These are phyloP conservation scores for Trichoderma asperellum DNA, from an alignment of 2,329 filamentous ascomycete genomes.

Conservation along the genomic window DNA sequence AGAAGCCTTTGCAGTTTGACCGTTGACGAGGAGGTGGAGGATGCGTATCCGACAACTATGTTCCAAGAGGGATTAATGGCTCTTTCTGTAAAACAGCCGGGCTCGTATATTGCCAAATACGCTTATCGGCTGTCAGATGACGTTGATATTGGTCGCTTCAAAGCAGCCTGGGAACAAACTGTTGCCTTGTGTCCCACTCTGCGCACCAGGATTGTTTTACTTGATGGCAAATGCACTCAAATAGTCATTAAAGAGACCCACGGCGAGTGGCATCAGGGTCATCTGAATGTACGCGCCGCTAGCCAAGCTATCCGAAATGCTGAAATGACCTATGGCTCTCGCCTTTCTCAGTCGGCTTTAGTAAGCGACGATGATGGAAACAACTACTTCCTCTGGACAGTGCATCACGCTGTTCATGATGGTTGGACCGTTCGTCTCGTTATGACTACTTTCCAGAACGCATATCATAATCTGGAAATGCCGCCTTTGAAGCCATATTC, in stretches of 20 bases:
- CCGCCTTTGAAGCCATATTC: conserved; percentile 16
- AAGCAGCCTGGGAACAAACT: conserved; percentile 29
- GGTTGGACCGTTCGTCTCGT: conserved; percentile 36
- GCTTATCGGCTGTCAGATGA: not conserved
- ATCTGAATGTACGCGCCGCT: not conserved
- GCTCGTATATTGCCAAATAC: conserved; percentile 25
- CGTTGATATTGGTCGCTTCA: conserved; percentile 14
- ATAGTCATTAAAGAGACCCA: not conserved
- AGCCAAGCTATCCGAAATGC: not conserved
- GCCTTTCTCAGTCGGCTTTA: not conserved
- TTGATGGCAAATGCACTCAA: conserved; percentile 6
- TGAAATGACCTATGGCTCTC: conserved; percentile 24
- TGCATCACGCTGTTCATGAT: conserved; percentile 40
- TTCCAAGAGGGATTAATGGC: conserved; percentile 32
- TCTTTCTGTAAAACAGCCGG: conserved; percentile 28
- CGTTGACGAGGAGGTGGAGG: conserved; percentile 9
- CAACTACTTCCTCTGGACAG: conserved; percentile 34
- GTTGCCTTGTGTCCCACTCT: not conserved
- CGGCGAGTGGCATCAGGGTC: not conserved
- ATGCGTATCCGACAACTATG: conserved; percentile 30
- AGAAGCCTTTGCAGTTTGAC: not conserved
- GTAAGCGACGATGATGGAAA: not conserved
- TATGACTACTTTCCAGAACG: conserved; percentile 27
- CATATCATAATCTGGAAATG: conserved; percentile 13
- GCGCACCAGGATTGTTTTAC: conserved; percentile 30